Evolutionary conservation across 1,139 yeast genomes (phyloP), one percentile per base, ranked within the genome.

Genomic region (Saccharomyces hybrid): DNA sequence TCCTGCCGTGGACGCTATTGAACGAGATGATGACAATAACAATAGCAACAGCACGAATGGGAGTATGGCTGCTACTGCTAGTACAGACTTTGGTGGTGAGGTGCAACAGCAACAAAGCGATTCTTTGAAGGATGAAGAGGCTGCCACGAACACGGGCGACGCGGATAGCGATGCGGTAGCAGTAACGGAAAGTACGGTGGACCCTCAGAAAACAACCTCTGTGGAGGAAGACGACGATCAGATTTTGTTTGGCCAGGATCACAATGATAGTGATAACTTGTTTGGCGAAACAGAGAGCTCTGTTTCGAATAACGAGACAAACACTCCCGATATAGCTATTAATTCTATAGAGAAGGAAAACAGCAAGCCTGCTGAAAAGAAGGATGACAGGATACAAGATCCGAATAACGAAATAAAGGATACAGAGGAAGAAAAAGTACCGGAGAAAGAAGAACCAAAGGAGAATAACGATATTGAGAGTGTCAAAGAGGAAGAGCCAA

Each of bases 401-500:
- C 13, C 14, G n/a, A 11, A 13, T n/a, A 25, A 42, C 11, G 28
- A 52, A 14, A 34, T 32, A 9, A 5, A 31, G 8, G n/a, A 27
- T 5, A 6, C 3, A 48, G 27, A 32, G 27, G 31, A 23, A 13
- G 47, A 52, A 32, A 32, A 13, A 0, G 14, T 32, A 13, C 14
- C 3, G 38, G 3, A 5, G 14, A 32, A 32, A 13, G 38, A 32
- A 13, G 38, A 1, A 32, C 7, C 38, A 32, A 2, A 0, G 41
- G 54, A 31, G 19, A 44, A 28, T 28, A 25, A 28, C 2, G n/a
- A 46, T 23, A 16, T n/a, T 46, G 31, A 47, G 14, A 41, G 32
- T 26, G 19, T 27, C 27, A 49, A 44, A 26, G 48, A 51, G 14
- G 51, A 50, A 44, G 28, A 14, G 25, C 19, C 48, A 46, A 46